Percentiles rank a stretch among this genome's conserved stretches.
phyloP scores from a whole-genome alignment of 306 rosid genomes.

The Sindora glabra region DNA sequence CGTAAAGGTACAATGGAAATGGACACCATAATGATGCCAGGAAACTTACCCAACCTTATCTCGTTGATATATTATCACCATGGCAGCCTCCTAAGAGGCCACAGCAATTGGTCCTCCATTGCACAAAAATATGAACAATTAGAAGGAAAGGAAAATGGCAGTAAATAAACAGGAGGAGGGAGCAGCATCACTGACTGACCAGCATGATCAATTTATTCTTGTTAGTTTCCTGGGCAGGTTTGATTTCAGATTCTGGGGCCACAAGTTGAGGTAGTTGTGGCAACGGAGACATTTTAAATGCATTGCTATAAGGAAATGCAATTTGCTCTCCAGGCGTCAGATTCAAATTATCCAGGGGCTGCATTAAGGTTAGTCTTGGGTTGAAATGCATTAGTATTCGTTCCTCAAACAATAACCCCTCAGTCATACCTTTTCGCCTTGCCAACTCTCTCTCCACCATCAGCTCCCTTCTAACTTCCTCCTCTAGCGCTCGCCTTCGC shows the following conservation, averaged over 20 bases:
- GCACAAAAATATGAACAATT: not conserved
- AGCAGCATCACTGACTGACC: conserved; percentile 27
- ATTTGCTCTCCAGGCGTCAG: not conserved
- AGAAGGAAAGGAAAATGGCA: not conserved
- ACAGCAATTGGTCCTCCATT: not conserved
- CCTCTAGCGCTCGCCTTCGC: conserved; percentile 37
- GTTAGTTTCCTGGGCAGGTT: not conserved
- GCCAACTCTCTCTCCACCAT: conserved; percentile 26
- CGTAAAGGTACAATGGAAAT: too few relatives aligned
- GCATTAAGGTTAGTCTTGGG: not conserved
- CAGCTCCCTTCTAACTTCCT: conserved; percentile 48
- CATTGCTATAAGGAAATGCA: not conserved
- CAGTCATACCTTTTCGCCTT: not conserved
- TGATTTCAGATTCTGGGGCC: not conserved
- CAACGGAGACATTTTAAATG: not conserved
- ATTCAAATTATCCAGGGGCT: not conserved
- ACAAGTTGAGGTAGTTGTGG: not conserved
- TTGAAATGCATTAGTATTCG: not conserved
- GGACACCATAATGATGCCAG: too few relatives aligned
- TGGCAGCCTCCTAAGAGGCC: not conserved
- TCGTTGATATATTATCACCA: too few relatives aligned
- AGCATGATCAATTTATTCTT: conserved; percentile 26
- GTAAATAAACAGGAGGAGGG: not conserved
- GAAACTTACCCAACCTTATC: too few relatives aligned
- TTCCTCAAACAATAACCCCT: not conserved